phyloP scores from a whole-genome alignment of 495 filamentous ascomycete genomes.

The Aspergillus olivimuriae region DNA sequence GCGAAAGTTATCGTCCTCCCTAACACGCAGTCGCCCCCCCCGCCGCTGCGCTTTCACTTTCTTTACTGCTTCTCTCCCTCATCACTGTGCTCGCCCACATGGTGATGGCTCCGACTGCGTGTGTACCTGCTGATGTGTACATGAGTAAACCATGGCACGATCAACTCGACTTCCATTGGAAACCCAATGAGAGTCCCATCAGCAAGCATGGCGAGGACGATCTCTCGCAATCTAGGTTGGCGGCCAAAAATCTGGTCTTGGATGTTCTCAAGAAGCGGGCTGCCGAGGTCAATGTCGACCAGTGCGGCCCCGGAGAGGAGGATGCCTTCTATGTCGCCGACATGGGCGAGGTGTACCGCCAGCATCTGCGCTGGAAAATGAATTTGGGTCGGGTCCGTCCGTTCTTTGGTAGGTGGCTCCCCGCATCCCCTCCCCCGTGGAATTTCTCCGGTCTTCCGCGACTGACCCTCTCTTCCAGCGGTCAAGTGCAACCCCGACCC shows the following conservation, averaged over 20 bases:
- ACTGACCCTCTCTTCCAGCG: slow-evolving; percentile 43
- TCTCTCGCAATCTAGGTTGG: slow-evolving; percentile 40
- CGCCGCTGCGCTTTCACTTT: slow-evolving; percentile 15
- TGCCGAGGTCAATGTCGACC: slow-evolving; percentile 72
- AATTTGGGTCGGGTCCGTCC: slow-evolving; percentile 90
- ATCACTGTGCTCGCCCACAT: slow-evolving; percentile 30
- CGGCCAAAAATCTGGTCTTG: slow-evolving; percentile 58
- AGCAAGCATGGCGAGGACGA: slow-evolving; percentile 36
- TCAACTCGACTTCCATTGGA: slow-evolving; percentile 25
- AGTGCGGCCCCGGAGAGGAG: slow-evolving; percentile 83
- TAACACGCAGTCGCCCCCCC: slow-evolving; percentile 52
- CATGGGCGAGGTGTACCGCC: slow-evolving; percentile 96
- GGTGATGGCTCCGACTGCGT: slow-evolving; percentile 71
- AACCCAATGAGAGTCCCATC: slow-evolving; percentile 20
- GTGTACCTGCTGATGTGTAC: slow-evolving; percentile 48
- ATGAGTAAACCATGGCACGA: slow-evolving; percentile 25
- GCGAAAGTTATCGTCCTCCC: slow-evolving; percentile 84
- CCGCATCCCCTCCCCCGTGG: background rate
- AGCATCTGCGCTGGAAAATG: slow-evolving; percentile 96
- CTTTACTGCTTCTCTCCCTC: slow-evolving; percentile 6
- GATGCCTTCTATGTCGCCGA: slow-evolving; percentile 98
- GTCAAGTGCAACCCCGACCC: slow-evolving; percentile 98
- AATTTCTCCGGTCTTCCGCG: background rate
- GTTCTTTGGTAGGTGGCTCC: slow-evolving; percentile 74
- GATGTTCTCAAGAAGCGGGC: slow-evolving; percentile 77